Conservation (phyloP, 2,329 filamentous ascomycete species). For the Alternaria dauci region DNA sequence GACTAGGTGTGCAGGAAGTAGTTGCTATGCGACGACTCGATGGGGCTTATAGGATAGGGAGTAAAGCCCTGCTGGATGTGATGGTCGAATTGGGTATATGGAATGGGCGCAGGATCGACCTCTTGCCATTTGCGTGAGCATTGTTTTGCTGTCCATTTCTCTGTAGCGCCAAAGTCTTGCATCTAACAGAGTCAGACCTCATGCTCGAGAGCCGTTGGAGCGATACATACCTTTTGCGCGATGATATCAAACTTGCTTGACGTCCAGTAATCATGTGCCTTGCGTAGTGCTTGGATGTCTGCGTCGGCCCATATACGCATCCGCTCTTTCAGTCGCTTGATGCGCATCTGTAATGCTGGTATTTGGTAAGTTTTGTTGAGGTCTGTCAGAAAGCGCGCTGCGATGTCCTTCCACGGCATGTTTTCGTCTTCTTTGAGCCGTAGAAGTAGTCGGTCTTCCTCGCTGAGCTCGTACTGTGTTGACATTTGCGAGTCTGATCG, state of each 20-base stretch:
- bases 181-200: conserved; percentile 52
- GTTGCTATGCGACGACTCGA: conserved; percentile 35
- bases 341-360: conserved; percentile 63
- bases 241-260: conserved; percentile 65
- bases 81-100: conserved; percentile 47
- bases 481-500: conserved; percentile 50
- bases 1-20: conserved; percentile 43
- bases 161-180: conserved; percentile 59
- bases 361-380: conserved; percentile 60
- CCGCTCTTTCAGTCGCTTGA: conserved; percentile 61
- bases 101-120: conserved; percentile 47
- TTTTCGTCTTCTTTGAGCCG: conserved; percentile 62
- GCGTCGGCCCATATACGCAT: conserved; percentile 62
- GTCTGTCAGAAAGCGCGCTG: conserved; percentile 58
- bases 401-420: conserved; percentile 65
- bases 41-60: conserved; percentile 49
- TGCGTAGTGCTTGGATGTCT: conserved; percentile 59
- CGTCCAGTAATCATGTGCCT: conserved; percentile 63
- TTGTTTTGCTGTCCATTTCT: conserved; percentile 61
- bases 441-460: conserved; percentile 61
- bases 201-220: neutral
- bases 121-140: conserved; percentile 63
- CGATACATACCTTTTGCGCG: conserved; percentile 54
- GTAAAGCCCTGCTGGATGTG: conserved; percentile 43
- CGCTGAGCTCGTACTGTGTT: conserved; percentile 54